Percentiles rank a stretch among this genome's conserved stretches.
Conservation (phyloP, 176 grass and related monocot genomes). For the Elaeis guineensis region DNA sequence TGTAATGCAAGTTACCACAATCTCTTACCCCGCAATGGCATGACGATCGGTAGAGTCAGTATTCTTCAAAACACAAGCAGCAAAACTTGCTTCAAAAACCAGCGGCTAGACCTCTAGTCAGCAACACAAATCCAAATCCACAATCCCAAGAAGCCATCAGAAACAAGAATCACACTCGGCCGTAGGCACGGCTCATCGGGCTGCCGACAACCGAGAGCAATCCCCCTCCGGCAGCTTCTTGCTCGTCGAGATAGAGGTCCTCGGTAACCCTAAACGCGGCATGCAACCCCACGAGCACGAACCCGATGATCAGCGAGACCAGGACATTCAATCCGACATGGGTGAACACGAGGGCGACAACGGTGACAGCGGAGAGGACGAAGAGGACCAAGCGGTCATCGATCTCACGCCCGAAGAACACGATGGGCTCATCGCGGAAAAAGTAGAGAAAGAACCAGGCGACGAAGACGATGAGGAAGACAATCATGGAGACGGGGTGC, state of each 20-base stretch:
- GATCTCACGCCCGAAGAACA: slow-evolving; percentile 45
- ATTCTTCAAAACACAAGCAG: too few species aligned
- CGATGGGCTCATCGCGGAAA: slow-evolving; percentile 42
- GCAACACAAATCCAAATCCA: too few species aligned
- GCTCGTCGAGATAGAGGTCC: slow-evolving; percentile 73
- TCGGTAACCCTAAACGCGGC: slow-evolving; percentile 44
- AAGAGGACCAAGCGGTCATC: slow-evolving; percentile 71
- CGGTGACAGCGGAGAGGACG: slow-evolving; percentile 42
- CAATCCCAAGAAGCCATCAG: too few species aligned
- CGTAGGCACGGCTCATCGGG: background rate
- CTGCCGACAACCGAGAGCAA: slow-evolving; percentile 40
- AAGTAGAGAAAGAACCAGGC: slow-evolving; percentile 75
- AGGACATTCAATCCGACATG: slow-evolving; percentile 77
- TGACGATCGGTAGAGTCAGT: too few species aligned
- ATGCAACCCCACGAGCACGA: slow-evolving; percentile 47
- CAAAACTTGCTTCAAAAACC: too few species aligned
- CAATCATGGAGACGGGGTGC: slow-evolving; percentile 58
- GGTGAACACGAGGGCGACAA: slow-evolving; percentile 63
- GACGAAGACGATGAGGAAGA: slow-evolving; percentile 59
- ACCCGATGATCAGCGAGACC: slow-evolving; percentile 46
- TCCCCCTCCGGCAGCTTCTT: slow-evolving; percentile 42
- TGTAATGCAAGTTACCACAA: too few species aligned
- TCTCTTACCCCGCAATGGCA: too few species aligned
- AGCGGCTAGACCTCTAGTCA: too few species aligned
- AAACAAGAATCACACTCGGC: too few species aligned